These are phyloP conservation scores for Chalciporus chontae DNA, from an alignment of 768 basidiomycete genomes.

Conservation along the genomic window DNA sequence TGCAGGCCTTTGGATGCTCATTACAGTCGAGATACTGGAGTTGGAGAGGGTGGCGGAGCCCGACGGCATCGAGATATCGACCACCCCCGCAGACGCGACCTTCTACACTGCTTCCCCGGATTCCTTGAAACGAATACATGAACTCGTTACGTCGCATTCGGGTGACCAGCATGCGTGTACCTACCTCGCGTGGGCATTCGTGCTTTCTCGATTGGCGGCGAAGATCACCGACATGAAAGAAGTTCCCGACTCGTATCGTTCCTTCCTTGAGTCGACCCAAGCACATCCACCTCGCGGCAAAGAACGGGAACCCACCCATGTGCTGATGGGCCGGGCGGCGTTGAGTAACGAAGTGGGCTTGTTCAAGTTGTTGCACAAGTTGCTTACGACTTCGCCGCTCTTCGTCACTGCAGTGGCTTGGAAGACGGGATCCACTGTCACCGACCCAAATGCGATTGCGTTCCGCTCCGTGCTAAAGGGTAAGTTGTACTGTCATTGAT, in stretches of 20 bases:
- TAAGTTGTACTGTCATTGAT: constrained; percentile 26
- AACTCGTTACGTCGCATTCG: constrained; percentile 55
- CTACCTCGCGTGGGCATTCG: constrained; percentile 82
- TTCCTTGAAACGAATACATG: constrained; percentile 63
- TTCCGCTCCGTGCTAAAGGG: constrained; percentile 86
- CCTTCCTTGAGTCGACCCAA: constrained; percentile 53
- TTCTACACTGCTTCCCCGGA: constrained; percentile 62
- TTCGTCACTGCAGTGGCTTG: constrained; percentile 74
- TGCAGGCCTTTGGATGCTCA: constrained; percentile 72
- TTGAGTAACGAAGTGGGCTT: constrained; percentile 58
- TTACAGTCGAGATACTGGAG: constrained; percentile 77
- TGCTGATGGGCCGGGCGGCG: constrained; percentile 56
- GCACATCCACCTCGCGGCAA: constrained; percentile 44
- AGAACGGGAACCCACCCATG: constrained; percentile 52
- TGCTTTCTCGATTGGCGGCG: constrained; percentile 60
- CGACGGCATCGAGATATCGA: constrained; percentile 47
- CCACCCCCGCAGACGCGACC: constrained; percentile 43
- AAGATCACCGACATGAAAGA: constrained; percentile 46
- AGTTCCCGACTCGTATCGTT: constrained; percentile 50
- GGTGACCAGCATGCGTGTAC: constrained; percentile 66
- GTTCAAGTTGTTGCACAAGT: constrained; percentile 50
- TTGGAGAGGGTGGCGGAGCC: constrained; percentile 65
- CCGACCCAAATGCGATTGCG: constrained; percentile 74
- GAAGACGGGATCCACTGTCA: constrained; percentile 63
- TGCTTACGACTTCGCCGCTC: constrained; percentile 68